These are phyloP conservation scores for Mortierella sp. DNA, from an alignment of 371 early-diverging fungal genomes.

Conservation along the genomic window DNA sequence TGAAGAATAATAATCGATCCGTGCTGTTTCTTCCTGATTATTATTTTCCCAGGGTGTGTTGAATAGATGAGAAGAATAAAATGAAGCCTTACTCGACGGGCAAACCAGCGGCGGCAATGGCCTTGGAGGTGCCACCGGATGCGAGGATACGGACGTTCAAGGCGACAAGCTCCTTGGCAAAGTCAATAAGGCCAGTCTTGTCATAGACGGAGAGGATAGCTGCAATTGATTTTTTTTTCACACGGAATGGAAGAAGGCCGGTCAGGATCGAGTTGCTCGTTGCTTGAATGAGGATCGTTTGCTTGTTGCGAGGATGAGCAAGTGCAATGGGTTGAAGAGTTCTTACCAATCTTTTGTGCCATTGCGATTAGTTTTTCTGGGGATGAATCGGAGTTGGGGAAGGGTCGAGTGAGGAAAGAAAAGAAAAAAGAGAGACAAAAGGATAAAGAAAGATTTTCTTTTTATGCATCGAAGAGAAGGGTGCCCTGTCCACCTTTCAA, in stretches of 20 bases:
- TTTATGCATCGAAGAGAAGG: neutral
- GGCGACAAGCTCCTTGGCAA: conserved; percentile 86
- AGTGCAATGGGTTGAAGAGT: neutral
- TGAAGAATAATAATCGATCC: conserved; percentile 12
- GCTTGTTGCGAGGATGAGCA: too few relatives aligned
- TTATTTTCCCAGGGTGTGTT: neutral
- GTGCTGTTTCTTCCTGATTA: conserved; percentile 12
- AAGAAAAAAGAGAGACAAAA: neutral
- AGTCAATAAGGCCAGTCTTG: conserved; percentile 94
- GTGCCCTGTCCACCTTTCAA: neutral
- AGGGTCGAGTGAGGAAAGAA: conserved; percentile 18
- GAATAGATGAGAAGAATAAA: neutral
- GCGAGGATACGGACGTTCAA: conserved; percentile 90
- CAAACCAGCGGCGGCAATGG: conserved; percentile 89
- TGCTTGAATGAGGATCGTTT: neutral
- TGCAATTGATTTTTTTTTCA: conserved; percentile 23
- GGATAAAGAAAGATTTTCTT: neutral
- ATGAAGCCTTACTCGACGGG: conserved; percentile 80
- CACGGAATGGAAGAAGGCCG: neutral
- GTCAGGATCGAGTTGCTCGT: neutral
- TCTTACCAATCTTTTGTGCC: conserved; percentile 55
- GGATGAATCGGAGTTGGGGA: conserved; percentile 19
- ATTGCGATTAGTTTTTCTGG: conserved; percentile 26
- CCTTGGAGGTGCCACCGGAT: conserved; percentile 96
- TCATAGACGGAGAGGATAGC: conserved; percentile 98